Evolutionary conservation across 2,329 filamentous ascomycete genomes (phyloP).

Genomic region (Fusarium musae): DNA sequence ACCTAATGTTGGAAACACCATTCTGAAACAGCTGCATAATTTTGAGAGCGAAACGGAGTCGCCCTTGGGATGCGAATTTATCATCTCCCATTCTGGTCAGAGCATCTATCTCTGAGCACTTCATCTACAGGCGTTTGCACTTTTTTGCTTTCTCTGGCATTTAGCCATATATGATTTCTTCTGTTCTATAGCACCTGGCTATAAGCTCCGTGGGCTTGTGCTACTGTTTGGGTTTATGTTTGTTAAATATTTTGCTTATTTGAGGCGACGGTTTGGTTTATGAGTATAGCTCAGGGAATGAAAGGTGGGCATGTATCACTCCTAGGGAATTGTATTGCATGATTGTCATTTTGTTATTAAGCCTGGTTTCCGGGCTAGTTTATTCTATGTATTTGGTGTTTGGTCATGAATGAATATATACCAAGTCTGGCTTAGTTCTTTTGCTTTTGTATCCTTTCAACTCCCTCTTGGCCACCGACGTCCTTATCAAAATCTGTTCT

Average conservation of each 20-base stretch:
- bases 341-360: neutral
- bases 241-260: neutral
- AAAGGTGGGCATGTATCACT: neutral
- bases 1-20: conserved; percentile 70
- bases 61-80: conserved; percentile 81
- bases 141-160: conserved; percentile 5
- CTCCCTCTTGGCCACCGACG: conserved; percentile 63
- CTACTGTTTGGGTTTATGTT: conserved; percentile 5
- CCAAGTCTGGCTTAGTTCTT: conserved; percentile 18
- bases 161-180: conserved; percentile 18
- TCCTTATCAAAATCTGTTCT: conserved; percentile 68
- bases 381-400: conserved; percentile 14
- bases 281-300: neutral
- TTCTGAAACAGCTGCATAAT: conserved; percentile 74
- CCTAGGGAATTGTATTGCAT: neutral
- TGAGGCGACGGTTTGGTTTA: conserved; percentile 5
- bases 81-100: conserved; percentile 75
- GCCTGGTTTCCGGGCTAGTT: neutral
- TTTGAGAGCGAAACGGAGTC: conserved; percentile 73
- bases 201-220: conserved; percentile 16
- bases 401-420: conserved; percentile 12
- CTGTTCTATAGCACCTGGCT: conserved; percentile 16
- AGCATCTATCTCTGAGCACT: conserved; percentile 60
- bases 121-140: conserved; percentile 11
- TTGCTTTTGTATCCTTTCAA: conserved; percentile 60